A percentile compares a stretch with the other conserved stretches of the same genome.
Conservation (phyloP, 441 rosid genomes). For the Erysimum pusillum region DNA sequence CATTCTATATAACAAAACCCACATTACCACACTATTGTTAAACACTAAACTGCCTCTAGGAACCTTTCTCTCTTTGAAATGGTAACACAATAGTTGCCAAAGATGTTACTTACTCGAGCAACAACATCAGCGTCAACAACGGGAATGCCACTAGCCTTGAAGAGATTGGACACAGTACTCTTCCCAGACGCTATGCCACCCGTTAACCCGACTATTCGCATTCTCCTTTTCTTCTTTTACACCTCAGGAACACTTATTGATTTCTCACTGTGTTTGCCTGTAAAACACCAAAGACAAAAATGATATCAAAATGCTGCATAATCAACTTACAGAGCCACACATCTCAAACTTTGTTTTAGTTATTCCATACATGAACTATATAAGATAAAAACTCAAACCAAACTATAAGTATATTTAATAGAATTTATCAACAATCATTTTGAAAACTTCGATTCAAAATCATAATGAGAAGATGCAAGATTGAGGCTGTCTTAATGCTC, state of each 20-base stretch:
- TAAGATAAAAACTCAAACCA: no score
- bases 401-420: no score
- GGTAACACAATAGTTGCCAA: background rate
- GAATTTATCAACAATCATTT: no score
- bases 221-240: conserved; percentile 20
- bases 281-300: background rate
- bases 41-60: no score
- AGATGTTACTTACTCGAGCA: conserved; percentile 65
- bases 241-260: background rate
- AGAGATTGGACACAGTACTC: conserved; percentile 85
- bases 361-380: background rate
- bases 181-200: conserved; percentile 95
- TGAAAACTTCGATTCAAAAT: no score
- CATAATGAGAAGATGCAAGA: no score
- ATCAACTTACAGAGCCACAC: no score
- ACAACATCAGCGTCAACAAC: conserved; percentile 54
- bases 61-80: background rate
- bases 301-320: background rate
- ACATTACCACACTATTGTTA: no score
- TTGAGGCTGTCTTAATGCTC: no score
- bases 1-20: conserved; percentile 65
- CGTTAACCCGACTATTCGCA: conserved; percentile 86
- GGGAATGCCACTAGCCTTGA: conserved; percentile 73
- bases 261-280: background rate
- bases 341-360: background rate